phyloP scores from a whole-genome alignment of 805 yeast species.

The Ogataea angusta region DNA sequence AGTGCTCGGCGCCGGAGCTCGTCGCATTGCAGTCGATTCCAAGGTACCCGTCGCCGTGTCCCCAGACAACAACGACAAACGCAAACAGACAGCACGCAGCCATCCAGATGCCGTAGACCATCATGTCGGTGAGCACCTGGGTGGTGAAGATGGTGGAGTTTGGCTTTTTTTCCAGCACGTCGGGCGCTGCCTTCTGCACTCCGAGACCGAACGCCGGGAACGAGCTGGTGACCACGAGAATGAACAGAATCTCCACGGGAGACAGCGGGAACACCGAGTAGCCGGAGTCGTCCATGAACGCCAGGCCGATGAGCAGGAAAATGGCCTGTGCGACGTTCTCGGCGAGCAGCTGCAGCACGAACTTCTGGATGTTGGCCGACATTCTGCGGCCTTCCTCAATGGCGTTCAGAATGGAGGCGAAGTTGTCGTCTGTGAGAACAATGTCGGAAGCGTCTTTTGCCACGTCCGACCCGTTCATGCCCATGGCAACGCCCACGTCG shows the following conservation, averaged over 20 bases:
- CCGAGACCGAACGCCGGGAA: not conserved
- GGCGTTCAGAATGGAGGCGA: not conserved
- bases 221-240: not conserved
- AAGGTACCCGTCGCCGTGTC: not conserved
- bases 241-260: not conserved
- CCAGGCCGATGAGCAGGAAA: not conserved
- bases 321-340: not conserved
- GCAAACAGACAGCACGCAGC: not conserved
- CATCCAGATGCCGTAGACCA: not conserved
- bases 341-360: not conserved
- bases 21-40: not conserved
- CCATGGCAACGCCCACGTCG: constrained; percentile 61
- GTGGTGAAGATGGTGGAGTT: not conserved
- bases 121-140: not conserved
- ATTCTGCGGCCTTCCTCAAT: not conserved
- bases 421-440: not conserved
- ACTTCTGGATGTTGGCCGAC: not conserved
- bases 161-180: not conserved
- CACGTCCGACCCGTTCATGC: constrained; percentile 57
- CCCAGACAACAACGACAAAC: not conserved
- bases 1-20: not conserved
- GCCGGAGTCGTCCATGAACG: not conserved
- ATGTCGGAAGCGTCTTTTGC: constrained; percentile 46
- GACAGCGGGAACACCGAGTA: not conserved
- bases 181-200: not conserved